Conservation (phyloP, 768 basidiomycete genomes). For the Gautieria morchelliformis region DNA sequence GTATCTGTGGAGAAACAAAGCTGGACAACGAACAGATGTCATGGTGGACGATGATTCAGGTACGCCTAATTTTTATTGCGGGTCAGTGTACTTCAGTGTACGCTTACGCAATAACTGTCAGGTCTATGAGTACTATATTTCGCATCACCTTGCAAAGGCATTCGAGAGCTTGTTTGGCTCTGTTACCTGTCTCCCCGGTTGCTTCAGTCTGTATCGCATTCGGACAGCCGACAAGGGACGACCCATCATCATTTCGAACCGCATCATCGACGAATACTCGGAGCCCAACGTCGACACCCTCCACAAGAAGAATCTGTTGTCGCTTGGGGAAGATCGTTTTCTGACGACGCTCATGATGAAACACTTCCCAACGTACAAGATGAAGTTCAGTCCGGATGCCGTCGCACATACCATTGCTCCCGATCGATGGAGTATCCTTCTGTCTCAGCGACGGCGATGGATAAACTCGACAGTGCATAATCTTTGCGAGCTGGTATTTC, state of each 20-base stretch:
- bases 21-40: constrained; percentile 86
- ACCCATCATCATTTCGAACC: constrained; percentile 92
- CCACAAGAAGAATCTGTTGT: constrained; percentile 94
- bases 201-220: constrained; percentile 91
- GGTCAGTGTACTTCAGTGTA: neutral
- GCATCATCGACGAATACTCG: constrained; percentile 91
- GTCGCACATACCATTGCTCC: constrained; percentile 88
- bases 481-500: constrained; percentile 73
- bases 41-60: constrained; percentile 99
- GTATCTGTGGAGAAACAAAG: constrained; percentile 92
- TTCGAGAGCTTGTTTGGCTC: constrained; percentile 92
- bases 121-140: constrained; percentile 93
- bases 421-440: constrained; percentile 77
- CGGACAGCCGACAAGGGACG: constrained; percentile 93
- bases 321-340: constrained; percentile 93
- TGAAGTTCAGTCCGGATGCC: constrained; percentile 86
- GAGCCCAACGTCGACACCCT: constrained; percentile 90
- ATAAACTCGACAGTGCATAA: constrained; percentile 98
- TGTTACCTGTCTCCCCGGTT: constrained; percentile 91
- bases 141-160: constrained; percentile 88
- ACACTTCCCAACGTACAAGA: constrained; percentile 93
- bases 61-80: constrained; percentile 13
- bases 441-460: constrained; percentile 92
- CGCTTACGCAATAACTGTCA: constrained; percentile 12
- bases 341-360: constrained; percentile 89